These are phyloP conservation scores for Boletales sp. DNA, from an alignment of 768 basidiomycete species.

Conservation along the genomic window DNA sequence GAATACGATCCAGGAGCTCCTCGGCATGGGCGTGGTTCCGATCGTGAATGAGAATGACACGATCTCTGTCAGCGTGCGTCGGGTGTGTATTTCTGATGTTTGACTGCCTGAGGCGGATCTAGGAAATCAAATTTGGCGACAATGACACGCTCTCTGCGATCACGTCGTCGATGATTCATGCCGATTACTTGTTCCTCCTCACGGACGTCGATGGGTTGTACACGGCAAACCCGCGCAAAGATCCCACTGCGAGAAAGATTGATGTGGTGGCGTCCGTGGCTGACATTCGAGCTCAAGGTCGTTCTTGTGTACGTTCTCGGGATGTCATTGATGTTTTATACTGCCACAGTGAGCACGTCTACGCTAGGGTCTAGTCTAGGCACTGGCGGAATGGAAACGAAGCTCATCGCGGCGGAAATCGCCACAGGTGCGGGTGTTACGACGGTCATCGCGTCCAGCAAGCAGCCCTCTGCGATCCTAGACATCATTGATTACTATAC, in stretches of 20 bases:
- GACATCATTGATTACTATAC: constrained; percentile 78
- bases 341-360: constrained; percentile 73
- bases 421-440: constrained; percentile 93
- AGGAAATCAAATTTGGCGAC: constrained; percentile 99
- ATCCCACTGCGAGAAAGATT: constrained; percentile 76
- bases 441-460: constrained; percentile 87
- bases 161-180: constrained; percentile 95
- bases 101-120: constrained; percentile 5
- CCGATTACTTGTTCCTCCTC: constrained; percentile 93
- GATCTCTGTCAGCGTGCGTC: constrained; percentile 89
- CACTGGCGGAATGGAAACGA: constrained; percentile 99
- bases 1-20: constrained; percentile 88
- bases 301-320: constrained; percentile 5
- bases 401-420: constrained; percentile 96
- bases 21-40: constrained; percentile 93
- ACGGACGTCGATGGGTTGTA: constrained; percentile 97
- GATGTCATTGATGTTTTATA: neutral
- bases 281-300: constrained; percentile 78
- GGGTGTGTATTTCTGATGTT: neutral
- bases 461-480: constrained; percentile 68
- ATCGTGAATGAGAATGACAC: constrained; percentile 99
- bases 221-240: constrained; percentile 91
- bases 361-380: constrained; percentile 92
- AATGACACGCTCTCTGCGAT: constrained; percentile 98
- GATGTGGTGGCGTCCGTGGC: constrained; percentile 80